phyloP scores from a whole-genome alignment of 2,329 filamentous ascomycete species.

The Pseudopithomyces chartarum region DNA sequence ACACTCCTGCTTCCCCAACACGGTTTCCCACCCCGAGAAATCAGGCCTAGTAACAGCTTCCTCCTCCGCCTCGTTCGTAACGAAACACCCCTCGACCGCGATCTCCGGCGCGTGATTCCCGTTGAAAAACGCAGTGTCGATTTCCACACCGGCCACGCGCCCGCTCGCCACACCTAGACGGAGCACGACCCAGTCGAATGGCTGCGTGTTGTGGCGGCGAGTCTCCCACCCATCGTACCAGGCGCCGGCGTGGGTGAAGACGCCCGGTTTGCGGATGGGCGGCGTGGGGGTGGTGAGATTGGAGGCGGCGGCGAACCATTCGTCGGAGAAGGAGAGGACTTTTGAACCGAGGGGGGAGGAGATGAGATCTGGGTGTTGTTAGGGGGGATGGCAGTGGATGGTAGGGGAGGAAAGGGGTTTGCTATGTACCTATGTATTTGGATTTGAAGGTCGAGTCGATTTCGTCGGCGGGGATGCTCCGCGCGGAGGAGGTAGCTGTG shows the following conservation, averaged over 20 bases:
- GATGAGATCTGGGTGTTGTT: slow-evolving; percentile 61
- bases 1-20: slow-evolving; percentile 72
- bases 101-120: slow-evolving; percentile 83
- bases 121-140: slow-evolving; percentile 81
- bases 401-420: not conserved
- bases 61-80: slow-evolving; percentile 61
- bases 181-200: slow-evolving; percentile 65
- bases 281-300: slow-evolving; percentile 64
- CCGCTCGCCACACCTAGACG: slow-evolving; percentile 69
- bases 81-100: slow-evolving; percentile 76
- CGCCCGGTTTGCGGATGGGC: slow-evolving; percentile 61
- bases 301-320: slow-evolving; percentile 64
- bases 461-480: slow-evolving; percentile 50
- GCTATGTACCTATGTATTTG: slow-evolving; percentile 54
- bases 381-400: no score
- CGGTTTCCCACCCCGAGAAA: slow-evolving; percentile 67
- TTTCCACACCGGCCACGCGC: slow-evolving; percentile 73
- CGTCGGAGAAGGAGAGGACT: slow-evolving; percentile 62
- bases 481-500: slow-evolving; percentile 30
- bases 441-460: slow-evolving; percentile 62
- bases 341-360: slow-evolving; percentile 57
- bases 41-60: slow-evolving; percentile 59
- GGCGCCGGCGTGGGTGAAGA: slow-evolving; percentile 64
- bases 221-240: slow-evolving; percentile 72
- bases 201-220: slow-evolving; percentile 61